Conservation (phyloP, 768 basidiomycete genomes). For the Serpula lacrymans region DNA sequence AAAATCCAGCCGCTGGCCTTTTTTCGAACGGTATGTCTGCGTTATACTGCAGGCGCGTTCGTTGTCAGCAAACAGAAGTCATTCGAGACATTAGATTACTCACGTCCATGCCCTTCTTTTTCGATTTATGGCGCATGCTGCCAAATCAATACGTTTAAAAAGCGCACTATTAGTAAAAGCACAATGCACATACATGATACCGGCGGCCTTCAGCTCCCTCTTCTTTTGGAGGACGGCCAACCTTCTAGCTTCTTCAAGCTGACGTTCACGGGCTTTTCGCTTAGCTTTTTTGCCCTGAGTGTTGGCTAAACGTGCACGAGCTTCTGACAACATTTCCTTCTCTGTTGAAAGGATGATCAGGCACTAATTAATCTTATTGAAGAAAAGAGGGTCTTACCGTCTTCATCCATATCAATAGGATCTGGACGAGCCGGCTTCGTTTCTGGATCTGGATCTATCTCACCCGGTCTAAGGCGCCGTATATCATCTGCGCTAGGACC, state of each 20-base stretch:
- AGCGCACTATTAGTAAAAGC: conserved; percentile 3
- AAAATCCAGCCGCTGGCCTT: conserved; percentile 92
- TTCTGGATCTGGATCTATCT: conserved; percentile 98
- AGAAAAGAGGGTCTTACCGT: conserved; percentile 56
- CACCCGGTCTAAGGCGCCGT: conserved; percentile 84
- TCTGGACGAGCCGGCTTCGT: conserved; percentile 97
- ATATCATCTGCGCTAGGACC: conserved; percentile 93
- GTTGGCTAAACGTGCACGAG: conserved; percentile 95
- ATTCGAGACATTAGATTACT: conserved; percentile 23
- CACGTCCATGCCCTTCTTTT: conserved; percentile 98
- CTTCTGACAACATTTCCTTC: conserved; percentile 99
- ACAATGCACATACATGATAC: conserved; percentile 73
- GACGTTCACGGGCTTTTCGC: conserved; percentile 95
- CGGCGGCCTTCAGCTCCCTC: conserved; percentile 95
- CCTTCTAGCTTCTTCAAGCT: conserved; percentile 92
- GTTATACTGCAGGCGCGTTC: conserved; percentile 66
- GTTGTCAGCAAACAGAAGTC: conserved; percentile 8
- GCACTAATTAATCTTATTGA: background rate
- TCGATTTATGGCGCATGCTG: conserved; percentile 90
- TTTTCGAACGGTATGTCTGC: conserved; percentile 99
- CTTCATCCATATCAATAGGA: conserved; percentile 99
- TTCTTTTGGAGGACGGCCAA: conserved; percentile 97
- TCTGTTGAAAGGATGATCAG: conserved; percentile 44
- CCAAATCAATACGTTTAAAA: background rate
- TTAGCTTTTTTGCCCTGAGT: conserved; percentile 99